Percentiles rank a stretch among this genome's conserved stretches.
These are phyloP conservation scores for Verticillium longisporum DNA, from an alignment of 2,329 filamentous ascomycete species.

Conservation along the genomic window DNA sequence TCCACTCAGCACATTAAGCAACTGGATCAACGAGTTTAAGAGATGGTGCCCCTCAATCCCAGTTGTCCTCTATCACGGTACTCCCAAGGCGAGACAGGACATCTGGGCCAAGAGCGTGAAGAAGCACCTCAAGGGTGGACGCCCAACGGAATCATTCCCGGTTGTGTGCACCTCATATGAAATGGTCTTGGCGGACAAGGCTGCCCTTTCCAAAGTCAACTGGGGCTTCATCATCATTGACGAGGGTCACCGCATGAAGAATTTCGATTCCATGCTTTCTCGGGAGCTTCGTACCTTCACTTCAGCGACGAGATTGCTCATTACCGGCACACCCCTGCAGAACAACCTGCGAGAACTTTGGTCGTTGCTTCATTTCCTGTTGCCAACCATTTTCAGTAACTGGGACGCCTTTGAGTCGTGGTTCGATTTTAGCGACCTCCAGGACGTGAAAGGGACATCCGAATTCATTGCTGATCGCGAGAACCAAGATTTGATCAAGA, in stretches of 20 bases:
- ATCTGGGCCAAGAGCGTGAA: constrained; percentile 70
- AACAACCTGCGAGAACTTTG: constrained; percentile 94
- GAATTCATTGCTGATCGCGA: constrained; percentile 74
- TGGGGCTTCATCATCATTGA: constrained; percentile 99
- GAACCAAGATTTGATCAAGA: constrained; percentile 48
- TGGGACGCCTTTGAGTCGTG: constrained; percentile 89
- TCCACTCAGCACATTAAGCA: constrained; percentile 83
- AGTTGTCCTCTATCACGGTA: constrained; percentile 85
- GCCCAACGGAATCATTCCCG: constrained; percentile 64
- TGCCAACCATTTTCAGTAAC: constrained; percentile 89
- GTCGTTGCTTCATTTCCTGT: constrained; percentile 88
- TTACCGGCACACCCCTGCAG: constrained; percentile 90
- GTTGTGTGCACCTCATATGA: constrained; percentile 95
- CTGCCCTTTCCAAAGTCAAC: constrained; percentile 72
- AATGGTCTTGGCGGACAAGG: constrained; percentile 86
- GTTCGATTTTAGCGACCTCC: constrained; percentile 93
- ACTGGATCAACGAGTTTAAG: constrained; percentile 92
- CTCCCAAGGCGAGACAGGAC: constrained; percentile 65
- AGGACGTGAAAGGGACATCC: constrained; percentile 73
- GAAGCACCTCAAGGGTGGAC: constrained; percentile 55
- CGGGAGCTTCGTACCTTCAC: constrained; percentile 81
- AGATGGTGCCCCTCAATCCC: constrained; percentile 87
- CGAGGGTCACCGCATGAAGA: constrained; percentile 95
- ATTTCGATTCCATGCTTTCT: constrained; percentile 87
- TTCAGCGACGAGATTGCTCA: constrained; percentile 83